Evolutionary conservation across 805 yeast genomes (phyloP).

Genomic region (Candida takata): DNA sequence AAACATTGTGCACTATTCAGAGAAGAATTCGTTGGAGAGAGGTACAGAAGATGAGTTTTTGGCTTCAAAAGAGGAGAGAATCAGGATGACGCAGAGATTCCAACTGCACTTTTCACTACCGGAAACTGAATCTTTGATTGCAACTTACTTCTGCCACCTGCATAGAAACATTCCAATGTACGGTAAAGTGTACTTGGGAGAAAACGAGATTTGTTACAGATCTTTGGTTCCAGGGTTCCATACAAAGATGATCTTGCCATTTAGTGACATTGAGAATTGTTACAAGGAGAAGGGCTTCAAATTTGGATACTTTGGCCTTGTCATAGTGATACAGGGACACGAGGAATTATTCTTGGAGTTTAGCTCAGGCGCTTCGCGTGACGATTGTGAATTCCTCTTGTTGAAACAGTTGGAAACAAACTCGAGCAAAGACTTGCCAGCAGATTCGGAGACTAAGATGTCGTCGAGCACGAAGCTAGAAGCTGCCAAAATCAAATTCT

Average conservation of each 20-base stretch:
- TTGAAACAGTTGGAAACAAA: conserved; percentile 42
- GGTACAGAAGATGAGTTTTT: conserved; percentile 39
- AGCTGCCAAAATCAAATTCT: conserved; percentile 54
- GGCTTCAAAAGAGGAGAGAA: conserved; percentile 35
- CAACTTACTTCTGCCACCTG: conserved; percentile 66
- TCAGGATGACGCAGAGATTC: conserved; percentile 49
- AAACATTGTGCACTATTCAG: conserved; percentile 52
- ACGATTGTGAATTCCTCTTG: conserved; percentile 59
- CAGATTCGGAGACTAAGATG: conserved; percentile 11
- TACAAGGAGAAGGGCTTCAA: conserved; percentile 61
- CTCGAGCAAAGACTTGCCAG: conserved; percentile 3
- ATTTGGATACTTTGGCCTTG: conserved; percentile 66
- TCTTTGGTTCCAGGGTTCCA: conserved; percentile 71
- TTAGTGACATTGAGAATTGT: conserved; percentile 63
- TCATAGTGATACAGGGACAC: conserved; percentile 61
- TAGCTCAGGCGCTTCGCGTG: conserved; percentile 53
- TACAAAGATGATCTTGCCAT: conserved; percentile 78
- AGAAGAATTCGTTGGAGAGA: conserved; percentile 30
- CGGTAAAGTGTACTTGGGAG: conserved; percentile 76
- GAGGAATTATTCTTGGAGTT: conserved; percentile 78
- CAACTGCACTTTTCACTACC: conserved; percentile 59
- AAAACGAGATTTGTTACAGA: conserved; percentile 66
- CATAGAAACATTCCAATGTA: conserved; percentile 69
- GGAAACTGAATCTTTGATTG: conserved; percentile 42
- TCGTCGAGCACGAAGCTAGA: conserved; percentile 28